Evolutionary conservation across 306 rosid genomes (phyloP).

Genomic region (Comarum palustre): DNA sequence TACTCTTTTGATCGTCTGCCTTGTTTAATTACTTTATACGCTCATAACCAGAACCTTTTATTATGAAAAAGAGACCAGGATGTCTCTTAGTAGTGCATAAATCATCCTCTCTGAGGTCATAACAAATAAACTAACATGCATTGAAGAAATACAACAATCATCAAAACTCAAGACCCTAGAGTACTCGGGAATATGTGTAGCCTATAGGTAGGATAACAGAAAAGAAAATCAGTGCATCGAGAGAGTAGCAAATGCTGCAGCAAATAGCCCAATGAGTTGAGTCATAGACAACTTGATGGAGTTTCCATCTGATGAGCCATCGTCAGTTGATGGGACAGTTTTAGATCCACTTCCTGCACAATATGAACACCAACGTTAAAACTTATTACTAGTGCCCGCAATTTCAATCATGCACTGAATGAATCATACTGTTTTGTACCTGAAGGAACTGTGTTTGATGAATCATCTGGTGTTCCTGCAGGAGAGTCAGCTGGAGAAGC

Average conservation of each 20-base stretch:
- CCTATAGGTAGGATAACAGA: conserved; percentile 3
- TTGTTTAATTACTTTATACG: not conserved
- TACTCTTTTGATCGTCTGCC: not conserved
- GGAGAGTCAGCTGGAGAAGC: conserved; percentile 64
- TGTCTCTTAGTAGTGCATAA: not conserved
- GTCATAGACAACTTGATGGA: conserved; percentile 41
- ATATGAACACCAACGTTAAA: not conserved
- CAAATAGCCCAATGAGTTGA: conserved; percentile 46
- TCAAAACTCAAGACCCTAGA: not conserved
- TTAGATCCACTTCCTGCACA: conserved; percentile 56
- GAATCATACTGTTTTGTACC: conserved; percentile 30
- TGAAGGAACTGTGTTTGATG: conserved; percentile 57
- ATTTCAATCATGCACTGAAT: not conserved
- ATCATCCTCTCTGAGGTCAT: conserved; percentile 6
- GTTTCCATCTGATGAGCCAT: conserved; percentile 48
- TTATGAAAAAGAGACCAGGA: conserved; percentile 4
- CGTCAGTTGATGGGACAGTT: conserved; percentile 47
- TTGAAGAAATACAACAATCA: not conserved
- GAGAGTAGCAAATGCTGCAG: conserved; percentile 44
- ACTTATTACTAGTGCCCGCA: not conserved
- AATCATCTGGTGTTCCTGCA: conserved; percentile 46
- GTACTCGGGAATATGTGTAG: not conserved
- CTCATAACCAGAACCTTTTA: conserved; percentile 3
- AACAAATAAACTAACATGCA: not conserved
- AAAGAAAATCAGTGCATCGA: conserved; percentile 29